Evolutionary conservation across 805 yeast genomes (phyloP).

Genomic region (Myxozyma udenii): DNA sequence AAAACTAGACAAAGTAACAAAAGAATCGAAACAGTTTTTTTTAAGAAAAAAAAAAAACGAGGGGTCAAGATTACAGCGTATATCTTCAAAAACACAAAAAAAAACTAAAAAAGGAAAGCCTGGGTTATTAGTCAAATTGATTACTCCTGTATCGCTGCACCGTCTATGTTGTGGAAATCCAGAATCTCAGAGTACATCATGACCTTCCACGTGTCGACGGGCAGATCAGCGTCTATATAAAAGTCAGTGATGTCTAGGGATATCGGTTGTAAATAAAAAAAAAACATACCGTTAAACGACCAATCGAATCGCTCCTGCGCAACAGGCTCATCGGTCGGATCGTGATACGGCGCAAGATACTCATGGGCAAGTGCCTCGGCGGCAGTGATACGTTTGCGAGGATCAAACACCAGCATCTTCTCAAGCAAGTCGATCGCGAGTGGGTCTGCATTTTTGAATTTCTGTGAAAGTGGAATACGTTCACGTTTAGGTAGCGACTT

Average conservation of each 20-base stretch:
- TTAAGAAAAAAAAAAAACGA: too few species aligned
- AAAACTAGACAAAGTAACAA: too few species aligned
- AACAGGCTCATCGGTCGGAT: conserved; percentile 94
- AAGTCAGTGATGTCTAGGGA: too few species aligned
- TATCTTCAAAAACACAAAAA: too few species aligned
- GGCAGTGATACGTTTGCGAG: conserved; percentile 89
- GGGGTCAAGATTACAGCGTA: too few species aligned
- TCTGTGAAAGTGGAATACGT: conserved; percentile 80
- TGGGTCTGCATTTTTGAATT: conserved; percentile 66
- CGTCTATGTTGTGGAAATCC: conserved; percentile 87
- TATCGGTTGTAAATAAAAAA: background rate
- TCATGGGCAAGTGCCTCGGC: conserved; percentile 86
- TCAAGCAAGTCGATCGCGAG: conserved; percentile 85
- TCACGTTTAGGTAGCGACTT: conserved; percentile 89
- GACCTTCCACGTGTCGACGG: conserved; percentile 97
- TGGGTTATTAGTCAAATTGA: too few species aligned
- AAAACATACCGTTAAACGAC: conserved; percentile 73
- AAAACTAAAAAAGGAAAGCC: too few species aligned
- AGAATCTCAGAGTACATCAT: conserved; percentile 98
- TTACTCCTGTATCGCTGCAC: conserved; percentile 4
- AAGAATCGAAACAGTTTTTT: too few species aligned
- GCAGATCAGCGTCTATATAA: conserved; percentile 71
- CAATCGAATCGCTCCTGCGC: conserved; percentile 93
- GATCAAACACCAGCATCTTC: conserved; percentile 91
- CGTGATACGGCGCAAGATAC: conserved; percentile 92